Evolutionary conservation across 768 basidiomycete genomes (phyloP), one percentile per base, ranked within the genome.

Genomic region (Suillus plorans): DNA sequence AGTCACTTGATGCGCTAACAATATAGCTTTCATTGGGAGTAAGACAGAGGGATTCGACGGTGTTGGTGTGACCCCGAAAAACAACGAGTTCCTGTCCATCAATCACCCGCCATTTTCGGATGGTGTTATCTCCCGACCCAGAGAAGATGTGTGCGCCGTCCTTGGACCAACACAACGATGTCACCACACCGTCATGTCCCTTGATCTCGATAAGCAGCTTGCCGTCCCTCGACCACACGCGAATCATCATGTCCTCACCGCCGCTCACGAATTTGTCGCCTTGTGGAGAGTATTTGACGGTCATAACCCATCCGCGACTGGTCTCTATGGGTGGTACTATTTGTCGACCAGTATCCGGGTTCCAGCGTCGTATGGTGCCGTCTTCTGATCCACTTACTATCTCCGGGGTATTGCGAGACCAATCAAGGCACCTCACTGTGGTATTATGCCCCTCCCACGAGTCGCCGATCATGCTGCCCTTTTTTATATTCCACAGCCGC

Each of bases 301-400:
- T 7, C 1, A 2, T 0, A 3, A 52, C 50, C 50, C 50, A 52
- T 16, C 16, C 50, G 5, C 31, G 5, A 52, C 50, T 14, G 2
- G 13, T 25, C n/a, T 49, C 3, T 14, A 49, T 49, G 13, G 49
- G 49, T 25, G 22, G 13, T n/a, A 13, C 13, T 13, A 25, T 25
- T 49, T 49, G 49, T 25, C 22, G 49, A 25, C 49, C 49, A 14
- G 64, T 59, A 47, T 56, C 16, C 8, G 62, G 47, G 22, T 68
- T 64, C 64, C 70, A 72, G 4, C 67, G 37, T 14, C 64, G 56
- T 47, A 47, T 13, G 45, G 45, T 47, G 10, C n/a, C 45, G 5
- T 47, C 45, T 5, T 47, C 10, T 2, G 8, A 69, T 66, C 56
- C 66, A 7, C 59, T 64, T 1, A 5, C 31, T 31, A 31, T 31